Conservation (phyloP, 352 stramenopile species). For the Nothophytophthora sp. region DNA sequence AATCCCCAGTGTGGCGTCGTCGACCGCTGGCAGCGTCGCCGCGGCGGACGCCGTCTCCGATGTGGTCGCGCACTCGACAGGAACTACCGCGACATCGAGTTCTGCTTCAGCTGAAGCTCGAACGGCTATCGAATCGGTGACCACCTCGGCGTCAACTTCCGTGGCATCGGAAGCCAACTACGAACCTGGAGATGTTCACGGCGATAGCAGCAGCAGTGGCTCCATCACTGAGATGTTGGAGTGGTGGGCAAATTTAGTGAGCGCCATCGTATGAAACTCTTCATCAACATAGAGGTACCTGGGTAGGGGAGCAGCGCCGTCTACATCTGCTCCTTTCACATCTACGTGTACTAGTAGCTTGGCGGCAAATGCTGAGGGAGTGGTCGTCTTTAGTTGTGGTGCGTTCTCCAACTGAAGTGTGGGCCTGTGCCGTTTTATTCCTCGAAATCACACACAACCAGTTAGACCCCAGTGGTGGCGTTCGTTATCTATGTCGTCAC, state of each 20-base stretch:
- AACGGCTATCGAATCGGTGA: slow-evolving; percentile 5
- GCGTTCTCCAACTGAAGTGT: too few species aligned
- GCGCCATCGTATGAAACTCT: too few species aligned
- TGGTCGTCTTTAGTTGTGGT: too few species aligned
- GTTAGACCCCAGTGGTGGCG: too few species aligned
- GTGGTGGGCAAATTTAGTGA: slow-evolving; percentile 32
- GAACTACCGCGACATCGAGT: slow-evolving; percentile 8
- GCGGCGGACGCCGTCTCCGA: slow-evolving; percentile 18
- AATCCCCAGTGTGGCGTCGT: slow-evolving; percentile 29
- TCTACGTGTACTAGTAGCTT: too few species aligned
- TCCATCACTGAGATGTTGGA: slow-evolving; percentile 12
- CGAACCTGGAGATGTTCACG: slow-evolving; percentile 31
- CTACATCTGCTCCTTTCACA: too few species aligned
- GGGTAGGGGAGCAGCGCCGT: too few species aligned
- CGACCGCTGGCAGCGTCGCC: slow-evolving; percentile 8
- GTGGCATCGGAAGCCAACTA: slow-evolving; percentile 12
- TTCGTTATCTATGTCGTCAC: slow-evolving; percentile 11
- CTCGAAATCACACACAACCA: too few species aligned
- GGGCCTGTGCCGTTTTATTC: too few species aligned
- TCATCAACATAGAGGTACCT: too few species aligned
- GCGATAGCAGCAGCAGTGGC: slow-evolving; percentile 11
- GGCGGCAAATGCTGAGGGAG: too few species aligned
- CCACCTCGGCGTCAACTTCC: background rate
- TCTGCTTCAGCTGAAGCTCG: slow-evolving; percentile 4
- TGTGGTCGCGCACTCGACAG: slow-evolving; percentile 16